phyloP scores from a whole-genome alignment of 495 filamentous ascomycete genomes.

The Penicillium waksmanii region DNA sequence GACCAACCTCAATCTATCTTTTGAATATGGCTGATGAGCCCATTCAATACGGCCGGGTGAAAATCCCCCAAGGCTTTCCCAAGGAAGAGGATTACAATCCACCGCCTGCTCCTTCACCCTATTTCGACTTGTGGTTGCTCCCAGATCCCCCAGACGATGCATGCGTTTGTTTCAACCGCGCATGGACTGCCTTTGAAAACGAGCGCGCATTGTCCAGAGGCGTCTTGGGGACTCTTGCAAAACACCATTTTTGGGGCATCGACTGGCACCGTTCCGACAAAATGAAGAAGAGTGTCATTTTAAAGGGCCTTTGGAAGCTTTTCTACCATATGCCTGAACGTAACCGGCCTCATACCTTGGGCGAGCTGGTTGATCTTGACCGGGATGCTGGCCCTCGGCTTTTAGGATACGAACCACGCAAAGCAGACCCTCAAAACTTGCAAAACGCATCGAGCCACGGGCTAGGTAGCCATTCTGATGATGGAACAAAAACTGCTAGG shows the following conservation, averaged over 20 bases:
- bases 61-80: not conserved
- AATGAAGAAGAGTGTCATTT: not conserved
- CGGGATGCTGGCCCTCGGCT: conserved; percentile 45
- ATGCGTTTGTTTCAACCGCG: not conserved
- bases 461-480: too few species aligned
- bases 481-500: too few species aligned
- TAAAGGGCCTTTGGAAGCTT: conserved; percentile 29
- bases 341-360: conserved; percentile 21
- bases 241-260: conserved; percentile 40
- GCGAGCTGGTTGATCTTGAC: conserved; percentile 22
- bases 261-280: conserved; percentile 5
- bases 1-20: not conserved
- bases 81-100: not conserved
- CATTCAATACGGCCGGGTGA: not conserved
- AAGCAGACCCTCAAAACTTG: too few species aligned
- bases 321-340: conserved; percentile 31
- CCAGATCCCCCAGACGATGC: conserved; percentile 27
- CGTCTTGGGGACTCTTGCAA: not conserved
- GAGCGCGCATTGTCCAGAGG: not conserved
- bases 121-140: conserved; percentile 23
- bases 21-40: not conserved
- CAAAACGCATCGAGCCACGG: too few species aligned
- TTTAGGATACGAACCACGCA: conserved; percentile 22
- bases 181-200: not conserved
- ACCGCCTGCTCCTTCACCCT: conserved; percentile 2